Evolutionary conservation across 345 rosid genomes (phyloP).

Genomic region (Anastatica hierochuntica): DNA sequence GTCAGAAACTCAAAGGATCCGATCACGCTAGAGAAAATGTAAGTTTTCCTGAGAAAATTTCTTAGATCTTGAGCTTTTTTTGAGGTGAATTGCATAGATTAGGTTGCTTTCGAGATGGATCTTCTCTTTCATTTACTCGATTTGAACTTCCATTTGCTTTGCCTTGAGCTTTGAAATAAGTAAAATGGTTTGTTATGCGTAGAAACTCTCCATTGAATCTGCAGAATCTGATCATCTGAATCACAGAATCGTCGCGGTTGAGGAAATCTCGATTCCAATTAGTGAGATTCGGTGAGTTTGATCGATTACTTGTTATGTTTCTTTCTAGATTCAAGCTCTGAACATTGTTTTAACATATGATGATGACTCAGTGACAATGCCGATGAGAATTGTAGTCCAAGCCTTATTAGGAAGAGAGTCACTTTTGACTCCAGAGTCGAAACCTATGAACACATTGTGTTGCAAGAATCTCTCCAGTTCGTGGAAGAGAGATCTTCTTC

Average conservation of each 20-base stretch:
- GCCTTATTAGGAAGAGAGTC: slow-evolving; percentile 55
- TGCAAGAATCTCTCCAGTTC: slow-evolving; percentile 33
- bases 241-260: slow-evolving; percentile 22
- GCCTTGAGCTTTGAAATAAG: no score
- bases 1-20: slow-evolving; percentile 34
- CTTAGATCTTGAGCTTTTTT: no score
- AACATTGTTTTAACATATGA: not conserved
- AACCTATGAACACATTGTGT: slow-evolving; percentile 69
- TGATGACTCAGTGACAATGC: slow-evolving; percentile 27
- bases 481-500: slow-evolving; percentile 28
- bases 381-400: slow-evolving; percentile 35
- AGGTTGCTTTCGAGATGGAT: no score
- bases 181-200: not conserved
- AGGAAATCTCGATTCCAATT: slow-evolving; percentile 23
- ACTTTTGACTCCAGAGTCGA: slow-evolving; percentile 58
- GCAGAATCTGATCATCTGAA: slow-evolving; percentile 6
- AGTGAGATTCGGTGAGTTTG: slow-evolving; percentile 33
- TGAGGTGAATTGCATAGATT: no score
- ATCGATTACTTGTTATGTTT: slow-evolving; percentile 1
- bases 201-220: slow-evolving; percentile 18
- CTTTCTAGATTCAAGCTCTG: not conserved
- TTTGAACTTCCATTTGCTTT: no score
- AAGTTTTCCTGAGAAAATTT: no score
- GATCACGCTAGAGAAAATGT: slow-evolving; percentile 45
- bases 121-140: not conserved